Evolutionary conservation across 352 stramenopile genomes (phyloP).

Genomic region (Phytopythium mirpurense): DNA sequence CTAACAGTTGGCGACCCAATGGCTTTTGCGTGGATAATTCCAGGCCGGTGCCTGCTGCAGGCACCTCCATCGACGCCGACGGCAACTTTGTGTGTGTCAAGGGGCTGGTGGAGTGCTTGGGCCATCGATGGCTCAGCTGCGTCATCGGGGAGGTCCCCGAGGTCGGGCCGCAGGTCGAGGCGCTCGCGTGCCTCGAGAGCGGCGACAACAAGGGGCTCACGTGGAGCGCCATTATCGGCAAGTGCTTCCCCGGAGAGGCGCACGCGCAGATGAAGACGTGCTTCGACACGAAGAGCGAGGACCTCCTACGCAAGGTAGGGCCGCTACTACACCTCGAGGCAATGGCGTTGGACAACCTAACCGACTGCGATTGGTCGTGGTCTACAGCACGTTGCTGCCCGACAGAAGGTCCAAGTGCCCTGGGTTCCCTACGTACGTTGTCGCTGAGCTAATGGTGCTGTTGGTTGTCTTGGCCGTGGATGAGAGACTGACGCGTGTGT

Average conservation of each 20-base stretch:
- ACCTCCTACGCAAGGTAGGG: constrained; percentile 47
- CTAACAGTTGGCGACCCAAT: neutral
- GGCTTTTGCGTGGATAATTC: constrained; percentile 3
- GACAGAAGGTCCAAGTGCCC: constrained; percentile 36
- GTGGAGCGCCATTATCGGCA: constrained; percentile 56
- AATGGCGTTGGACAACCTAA: neutral
- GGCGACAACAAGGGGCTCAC: constrained; percentile 70
- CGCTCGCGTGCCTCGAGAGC: constrained; percentile 70
- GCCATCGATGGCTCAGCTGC: constrained; percentile 79
- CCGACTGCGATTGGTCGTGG: neutral
- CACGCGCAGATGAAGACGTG: constrained; percentile 54
- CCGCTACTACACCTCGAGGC: neutral
- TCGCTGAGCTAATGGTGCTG: too few species aligned
- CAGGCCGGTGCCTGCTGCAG: constrained; percentile 61
- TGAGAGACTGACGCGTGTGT: neutral
- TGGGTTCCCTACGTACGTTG: constrained; percentile 67
- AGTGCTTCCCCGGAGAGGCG: constrained; percentile 51
- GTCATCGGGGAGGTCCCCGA: constrained; percentile 60
- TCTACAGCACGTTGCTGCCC: constrained; percentile 43
- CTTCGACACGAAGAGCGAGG: constrained; percentile 52
- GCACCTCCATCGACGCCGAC: constrained; percentile 43
- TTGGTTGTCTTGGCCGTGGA: neutral
- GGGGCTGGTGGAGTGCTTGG: constrained; percentile 65
- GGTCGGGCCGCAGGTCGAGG: constrained; percentile 53
- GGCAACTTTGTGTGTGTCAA: constrained; percentile 67